Percentiles rank a stretch among this genome's conserved stretches.
These are phyloP conservation scores for Lablab purpureus DNA, from an alignment of 306 rosid species.

Conservation along the genomic window DNA sequence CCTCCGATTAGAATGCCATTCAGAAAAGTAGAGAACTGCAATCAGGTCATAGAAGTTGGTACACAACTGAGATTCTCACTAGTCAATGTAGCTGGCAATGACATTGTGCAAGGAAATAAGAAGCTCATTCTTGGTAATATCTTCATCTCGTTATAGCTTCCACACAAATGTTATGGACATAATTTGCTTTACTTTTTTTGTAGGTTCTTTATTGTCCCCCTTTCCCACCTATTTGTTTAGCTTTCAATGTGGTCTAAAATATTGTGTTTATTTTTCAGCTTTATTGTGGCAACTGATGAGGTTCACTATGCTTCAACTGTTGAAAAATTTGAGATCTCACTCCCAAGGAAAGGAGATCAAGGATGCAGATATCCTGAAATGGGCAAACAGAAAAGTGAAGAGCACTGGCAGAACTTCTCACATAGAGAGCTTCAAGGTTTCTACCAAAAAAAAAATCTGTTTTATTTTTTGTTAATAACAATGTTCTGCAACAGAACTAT, in stretches of 20 bases:
- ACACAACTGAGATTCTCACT: constrained; percentile 79
- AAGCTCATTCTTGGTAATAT: constrained; percentile 92
- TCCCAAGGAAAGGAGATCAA: constrained; percentile 90
- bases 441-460: constrained; percentile 4
- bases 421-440: constrained; percentile 87
- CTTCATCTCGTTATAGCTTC: constrained; percentile 40
- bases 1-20: constrained; percentile 99
- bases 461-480: neutral
- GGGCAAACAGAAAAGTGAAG: constrained; percentile 88
- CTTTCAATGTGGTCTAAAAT: constrained; percentile 33
- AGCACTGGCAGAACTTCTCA: constrained; percentile 80
- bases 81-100: constrained; percentile 92
- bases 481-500: neutral
- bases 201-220: neutral
- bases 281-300: constrained; percentile 97
- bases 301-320: constrained; percentile 85
- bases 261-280: constrained; percentile 63
- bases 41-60: constrained; percentile 82
- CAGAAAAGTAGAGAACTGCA: constrained; percentile 96
- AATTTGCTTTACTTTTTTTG: neutral
- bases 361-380: constrained; percentile 85
- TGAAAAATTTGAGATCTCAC: constrained; percentile 83
- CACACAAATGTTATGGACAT: constrained; percentile 21
- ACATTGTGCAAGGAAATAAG: constrained; percentile 98
- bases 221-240: neutral